Evolutionary conservation across 2,329 filamentous ascomycete species (phyloP), one percentile per base, ranked within the genome.

Genomic region (Stagonosporopsis cucurbitacearum): DNA sequence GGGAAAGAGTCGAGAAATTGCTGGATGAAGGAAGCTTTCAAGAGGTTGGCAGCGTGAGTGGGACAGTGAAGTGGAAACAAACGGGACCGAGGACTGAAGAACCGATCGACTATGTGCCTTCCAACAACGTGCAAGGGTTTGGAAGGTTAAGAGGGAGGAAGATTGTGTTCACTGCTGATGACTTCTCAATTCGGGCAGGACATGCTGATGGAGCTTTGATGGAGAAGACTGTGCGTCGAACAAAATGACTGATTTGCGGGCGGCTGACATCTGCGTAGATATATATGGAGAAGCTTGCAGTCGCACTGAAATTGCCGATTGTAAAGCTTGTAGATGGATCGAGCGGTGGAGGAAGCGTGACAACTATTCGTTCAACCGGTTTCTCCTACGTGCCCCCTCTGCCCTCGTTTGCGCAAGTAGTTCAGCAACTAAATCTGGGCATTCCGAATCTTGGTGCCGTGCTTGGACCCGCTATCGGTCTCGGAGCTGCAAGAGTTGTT

Each of bases 401-500:
- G 44, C 76, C 69, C 3, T 79, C 80, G 0, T 85, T 86, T 55
- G 72, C 76, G 4, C 76, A 82, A 42, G 81, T 85, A 0, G 79
- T 84, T 1, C 71, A 82, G 68, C 85, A 87, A 64, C 71, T 88
- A 56, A 88, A 88, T 62, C 73, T 80, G 60, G 86, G 86, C 0
- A 88, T 88, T 44, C 86, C 86, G 1, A 88, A 88, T 65, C 65
- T 88, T 1, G 86, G 85, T 1, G 86, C 86, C 1, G 84, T 87
- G 0, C 64, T 88, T 11, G 86, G 86, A 0, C 86, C 86, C 5
- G 86, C 86, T 0, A 86, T 88, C 57, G 86, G 86, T 0, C 74
- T 88, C 2, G 86, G 86, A 7, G 85, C 86, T 3, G 85, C 86
- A 1, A 75, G 86, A 36, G 84, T 87, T 0, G 83, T 86, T 1